Conservation (phyloP, 1,284 basidiomycete species). For the Cryptococcus depauperatus region DNA sequence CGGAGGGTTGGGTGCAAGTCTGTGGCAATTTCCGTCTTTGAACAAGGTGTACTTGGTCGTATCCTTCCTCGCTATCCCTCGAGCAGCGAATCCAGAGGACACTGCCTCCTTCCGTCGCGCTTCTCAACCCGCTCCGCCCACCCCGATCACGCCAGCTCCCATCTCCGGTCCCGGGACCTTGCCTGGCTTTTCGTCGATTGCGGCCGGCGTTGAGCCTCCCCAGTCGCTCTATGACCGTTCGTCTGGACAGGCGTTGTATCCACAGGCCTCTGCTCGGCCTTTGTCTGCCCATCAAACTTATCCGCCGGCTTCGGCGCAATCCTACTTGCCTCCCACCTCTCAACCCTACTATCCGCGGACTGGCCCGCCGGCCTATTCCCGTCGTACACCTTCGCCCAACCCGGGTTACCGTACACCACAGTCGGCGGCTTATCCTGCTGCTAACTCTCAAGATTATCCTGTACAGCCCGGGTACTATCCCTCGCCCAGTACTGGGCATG, state of each 20-base stretch:
- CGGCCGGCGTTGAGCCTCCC: constrained; percentile 20
- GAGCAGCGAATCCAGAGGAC: constrained; percentile 8
- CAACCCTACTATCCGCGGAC: constrained; percentile 8
- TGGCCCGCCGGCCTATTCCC: not conserved
- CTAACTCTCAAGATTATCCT: constrained; percentile 4
- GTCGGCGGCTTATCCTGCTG: constrained; percentile 6
- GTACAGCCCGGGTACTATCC: constrained; percentile 7
- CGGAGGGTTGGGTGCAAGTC: constrained; percentile 33
- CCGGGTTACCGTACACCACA: constrained; percentile 9
- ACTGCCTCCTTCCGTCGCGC: constrained; percentile 1
- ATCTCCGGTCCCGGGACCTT: constrained; percentile 7
- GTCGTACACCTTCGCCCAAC: not conserved
- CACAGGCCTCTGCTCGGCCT: constrained; percentile 2
- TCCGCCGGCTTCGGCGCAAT: constrained; percentile 2
- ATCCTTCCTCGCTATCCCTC: constrained; percentile 29
- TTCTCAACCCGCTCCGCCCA: constrained; percentile 14
- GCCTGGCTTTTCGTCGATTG: constrained; percentile 19
- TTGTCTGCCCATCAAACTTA: too few species aligned
- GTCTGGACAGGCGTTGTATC: constrained; percentile 8
- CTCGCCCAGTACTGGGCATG: not conserved
- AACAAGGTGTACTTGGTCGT: constrained; percentile 34
- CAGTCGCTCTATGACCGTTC: constrained; percentile 12
- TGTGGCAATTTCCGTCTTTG: constrained; percentile 31
- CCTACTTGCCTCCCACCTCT: too few species aligned
- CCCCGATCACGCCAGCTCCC: constrained; percentile 15